Evolutionary conservation across 1,284 basidiomycete species (phyloP), one percentile per base, ranked within the genome.

Genomic region (Sphagnurus paluster): DNA sequence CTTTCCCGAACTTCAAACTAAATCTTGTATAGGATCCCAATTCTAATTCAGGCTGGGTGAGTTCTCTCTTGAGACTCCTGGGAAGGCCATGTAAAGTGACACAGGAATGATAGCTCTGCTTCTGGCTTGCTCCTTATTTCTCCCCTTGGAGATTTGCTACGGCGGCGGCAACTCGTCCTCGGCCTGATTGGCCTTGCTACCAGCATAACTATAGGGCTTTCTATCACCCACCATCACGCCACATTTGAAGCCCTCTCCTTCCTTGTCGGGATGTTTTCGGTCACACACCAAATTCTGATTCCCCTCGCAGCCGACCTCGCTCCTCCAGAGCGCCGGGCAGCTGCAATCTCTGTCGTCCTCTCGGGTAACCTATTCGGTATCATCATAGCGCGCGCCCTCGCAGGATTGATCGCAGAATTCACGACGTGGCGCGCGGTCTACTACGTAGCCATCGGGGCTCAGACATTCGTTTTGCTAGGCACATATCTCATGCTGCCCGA

Each of bases 311-410:
- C 75, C 5, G 82, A 84, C 62, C 68, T 89, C 4, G 86, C 85
- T 0, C 76, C 82, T 2, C 76, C 80, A 3, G 70, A 80, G 38
- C 75, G 74, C 16, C 74, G 86, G 14, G 84, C 81, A 2, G 71
- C 78, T 11, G 78, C 83, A 0, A 71, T 90, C 46, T 80, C 83
- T 2, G 77, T 87, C 42, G 83, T 87, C 2, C 64, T 87, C 10
- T 77, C 80, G 0, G 87, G 87, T 0, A 67, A 89, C 17, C 74
- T 88, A 24, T 71, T 87, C 14, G 87, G 87, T n/a, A 65, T 89
- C 28, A 74, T 88, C n/a, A 64, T 80, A 13, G 87, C 84, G 0
- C 72, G 85, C 38, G 81, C 88, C 0, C 62, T 90, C 2, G 75
- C 82, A 0, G 87, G 87, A 0, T 68, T 86, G 34, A 78, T 90